A percentile compares a stretch with the other conserved stretches of the same genome.
These are phyloP conservation scores for Erodium chrysanthum DNA, from an alignment of 441 rosid genomes.

Conservation along the genomic window DNA sequence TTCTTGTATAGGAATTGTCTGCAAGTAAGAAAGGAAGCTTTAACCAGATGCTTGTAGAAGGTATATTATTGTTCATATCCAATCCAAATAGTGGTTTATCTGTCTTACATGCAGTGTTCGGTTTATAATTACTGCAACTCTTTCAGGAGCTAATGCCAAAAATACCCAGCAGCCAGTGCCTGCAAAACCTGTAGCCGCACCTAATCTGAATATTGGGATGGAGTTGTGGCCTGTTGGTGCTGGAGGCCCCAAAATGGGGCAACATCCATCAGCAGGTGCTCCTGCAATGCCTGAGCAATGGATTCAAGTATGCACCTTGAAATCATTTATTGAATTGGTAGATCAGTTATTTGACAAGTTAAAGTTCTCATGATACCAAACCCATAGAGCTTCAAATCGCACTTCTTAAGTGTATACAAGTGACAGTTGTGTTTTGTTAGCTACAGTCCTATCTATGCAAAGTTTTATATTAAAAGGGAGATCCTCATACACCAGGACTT, in stretches of 20 bases:
- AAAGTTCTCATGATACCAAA: no score
- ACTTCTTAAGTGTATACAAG: no score
- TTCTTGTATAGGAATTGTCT: slow-evolving; percentile 41
- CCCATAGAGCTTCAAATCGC: no score
- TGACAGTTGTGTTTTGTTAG: no score
- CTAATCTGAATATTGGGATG: slow-evolving; percentile 87
- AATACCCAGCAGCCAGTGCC: slow-evolving; percentile 37
- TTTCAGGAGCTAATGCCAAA: slow-evolving; percentile 52
- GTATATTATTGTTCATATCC: slow-evolving; percentile 25
- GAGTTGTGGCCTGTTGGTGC: slow-evolving; percentile 55
- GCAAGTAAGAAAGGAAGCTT: slow-evolving; percentile 58
- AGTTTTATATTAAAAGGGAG: no score
- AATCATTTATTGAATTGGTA: no score
- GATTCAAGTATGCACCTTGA: slow-evolving; percentile 40
- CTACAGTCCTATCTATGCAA: no score
- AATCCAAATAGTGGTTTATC: background rate
- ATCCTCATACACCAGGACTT: no score
- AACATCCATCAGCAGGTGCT: slow-evolving; percentile 31
- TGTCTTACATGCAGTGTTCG: background rate
- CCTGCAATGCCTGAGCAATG: slow-evolving; percentile 47
- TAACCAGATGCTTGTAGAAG: slow-evolving; percentile 81
- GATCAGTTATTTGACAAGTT: no score
- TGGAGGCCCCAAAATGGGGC: slow-evolving; percentile 52
- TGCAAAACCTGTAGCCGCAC: slow-evolving; percentile 60
- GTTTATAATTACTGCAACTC: slow-evolving; percentile 15